Percentiles rank a stretch among this genome's conserved stretches.
phyloP scores from a whole-genome alignment of 306 rosid genomes.

The Medicago ruthenica region DNA sequence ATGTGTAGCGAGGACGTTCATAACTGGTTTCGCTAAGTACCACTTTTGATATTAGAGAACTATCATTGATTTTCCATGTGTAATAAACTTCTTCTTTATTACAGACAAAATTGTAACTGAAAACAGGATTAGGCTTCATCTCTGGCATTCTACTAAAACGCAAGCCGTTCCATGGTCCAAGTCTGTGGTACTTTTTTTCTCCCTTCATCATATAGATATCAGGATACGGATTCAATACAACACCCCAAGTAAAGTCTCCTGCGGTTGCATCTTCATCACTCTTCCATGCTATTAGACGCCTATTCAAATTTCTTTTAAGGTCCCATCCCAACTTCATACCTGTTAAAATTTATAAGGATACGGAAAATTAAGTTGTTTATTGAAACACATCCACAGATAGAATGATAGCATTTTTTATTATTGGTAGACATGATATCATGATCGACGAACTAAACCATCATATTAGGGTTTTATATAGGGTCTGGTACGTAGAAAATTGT shows the following conservation, averaged over 20 bases:
- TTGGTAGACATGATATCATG: not conserved
- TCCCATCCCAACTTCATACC: slow-evolving; percentile 48
- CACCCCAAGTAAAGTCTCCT: slow-evolving; percentile 18
- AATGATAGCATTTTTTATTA: not conserved
- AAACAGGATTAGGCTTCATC: slow-evolving; percentile 13
- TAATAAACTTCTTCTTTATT: slow-evolving; percentile 25
- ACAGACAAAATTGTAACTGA: slow-evolving; percentile 8
- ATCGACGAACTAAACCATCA: not conserved
- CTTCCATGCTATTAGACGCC: slow-evolving; percentile 30
- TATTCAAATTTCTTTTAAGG: slow-evolving; percentile 9
- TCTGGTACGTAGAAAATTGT: too few species aligned
- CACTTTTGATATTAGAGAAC: slow-evolving; percentile 5
- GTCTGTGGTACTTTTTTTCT: not conserved
- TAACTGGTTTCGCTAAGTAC: not conserved
- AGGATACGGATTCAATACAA: slow-evolving; percentile 6
- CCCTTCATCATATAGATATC: slow-evolving; percentile 25
- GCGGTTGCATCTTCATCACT: slow-evolving; percentile 41
- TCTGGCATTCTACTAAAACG: slow-evolving; percentile 32
- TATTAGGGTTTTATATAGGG: too few species aligned
- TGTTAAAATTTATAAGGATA: not conserved
- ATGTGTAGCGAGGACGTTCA: not conserved
- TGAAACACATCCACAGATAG: not conserved
- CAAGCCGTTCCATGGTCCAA: slow-evolving; percentile 48
- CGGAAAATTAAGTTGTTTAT: not conserved
- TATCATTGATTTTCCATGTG: not conserved